These are phyloP conservation scores for Colletotrichum eremochloae DNA, from an alignment of 2,329 filamentous ascomycete genomes.

Conservation along the genomic window DNA sequence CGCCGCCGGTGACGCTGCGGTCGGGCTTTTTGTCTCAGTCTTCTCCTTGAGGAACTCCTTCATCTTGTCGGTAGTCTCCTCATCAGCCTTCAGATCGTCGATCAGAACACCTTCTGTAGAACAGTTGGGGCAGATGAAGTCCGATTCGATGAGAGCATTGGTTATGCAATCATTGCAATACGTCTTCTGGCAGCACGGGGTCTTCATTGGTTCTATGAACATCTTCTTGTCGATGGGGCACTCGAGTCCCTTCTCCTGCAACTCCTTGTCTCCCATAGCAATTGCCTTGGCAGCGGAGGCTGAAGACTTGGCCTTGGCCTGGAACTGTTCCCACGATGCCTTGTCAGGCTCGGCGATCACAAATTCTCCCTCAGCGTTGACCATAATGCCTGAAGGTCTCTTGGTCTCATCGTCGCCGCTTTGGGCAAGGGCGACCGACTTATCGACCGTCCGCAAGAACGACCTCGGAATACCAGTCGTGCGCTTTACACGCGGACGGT, in stretches of 20 bases:
- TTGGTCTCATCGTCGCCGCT: conserved; percentile 84
- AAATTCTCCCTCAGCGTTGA: conserved; percentile 97
- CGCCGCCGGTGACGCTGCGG: conserved; percentile 50
- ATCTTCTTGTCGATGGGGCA: conserved; percentile 97
- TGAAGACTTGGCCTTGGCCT: conserved; percentile 91
- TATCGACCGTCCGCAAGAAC: conserved; percentile 95
- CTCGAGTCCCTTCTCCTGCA: conserved; percentile 89
- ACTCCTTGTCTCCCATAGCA: conserved; percentile 83
- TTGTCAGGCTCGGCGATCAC: conserved; percentile 97
- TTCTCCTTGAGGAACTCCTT: conserved; percentile 77
- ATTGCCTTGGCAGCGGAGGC: conserved; percentile 85
- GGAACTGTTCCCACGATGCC: conserved; percentile 95
- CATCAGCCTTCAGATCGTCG: conserved; percentile 88
- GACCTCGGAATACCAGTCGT: conserved; percentile 97
- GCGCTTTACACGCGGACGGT: conserved; percentile 91
- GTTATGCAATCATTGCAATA: conserved; percentile 99
- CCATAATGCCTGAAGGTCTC: conserved; percentile 91
- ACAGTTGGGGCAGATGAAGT: conserved; percentile 95
- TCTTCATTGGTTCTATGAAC: conserved; percentile 99
- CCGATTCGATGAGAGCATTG: conserved; percentile 97
- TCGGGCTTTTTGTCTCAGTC: conserved; percentile 65
- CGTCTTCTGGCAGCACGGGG: conserved; percentile 96
- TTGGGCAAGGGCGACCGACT: conserved; percentile 80
- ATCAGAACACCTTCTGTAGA: conserved; percentile 91
- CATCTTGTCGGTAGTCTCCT: conserved; percentile 82